Evolutionary conservation across 2,329 filamentous ascomycete genomes (phyloP).

Genomic region (Hymenoscyphus scutula): DNA sequence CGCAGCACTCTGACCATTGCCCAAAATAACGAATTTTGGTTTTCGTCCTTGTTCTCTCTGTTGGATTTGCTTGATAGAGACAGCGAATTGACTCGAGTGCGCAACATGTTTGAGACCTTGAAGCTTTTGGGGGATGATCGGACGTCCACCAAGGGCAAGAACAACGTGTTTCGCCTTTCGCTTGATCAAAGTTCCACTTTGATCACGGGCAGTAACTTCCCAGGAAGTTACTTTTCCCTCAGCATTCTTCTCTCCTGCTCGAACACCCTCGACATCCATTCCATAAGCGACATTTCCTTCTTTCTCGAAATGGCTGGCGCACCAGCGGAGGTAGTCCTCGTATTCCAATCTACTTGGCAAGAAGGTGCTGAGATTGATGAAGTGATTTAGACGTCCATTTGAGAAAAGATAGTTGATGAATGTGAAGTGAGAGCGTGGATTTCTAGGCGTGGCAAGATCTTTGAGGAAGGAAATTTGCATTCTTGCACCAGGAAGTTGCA

Average conservation of each 20-base stretch:
- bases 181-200: conserved; percentile 41
- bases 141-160: conserved; percentile 64
- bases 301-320: conserved; percentile 69
- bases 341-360: conserved; percentile 83
- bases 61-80: conserved; percentile 58
- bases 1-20: conserved; percentile 87
- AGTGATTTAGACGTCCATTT: conserved; percentile 79
- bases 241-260: conserved; percentile 12
- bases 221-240: conserved; percentile 35
- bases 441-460: conserved; percentile 84
- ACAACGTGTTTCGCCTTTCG: conserved; percentile 52
- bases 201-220: conserved; percentile 31
- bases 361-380: conserved; percentile 89
- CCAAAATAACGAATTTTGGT: conserved; percentile 70
- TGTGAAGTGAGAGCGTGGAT: conserved; percentile 88
- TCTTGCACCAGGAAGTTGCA: conserved; percentile 87
- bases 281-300: conserved; percentile 63
- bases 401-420: conserved; percentile 91
- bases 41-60: conserved; percentile 22
- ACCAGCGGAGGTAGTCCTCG: conserved; percentile 95
- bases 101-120: conserved; percentile 70
- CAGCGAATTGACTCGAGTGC: conserved; percentile 85
- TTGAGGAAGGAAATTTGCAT: conserved; percentile 99
- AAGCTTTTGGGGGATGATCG: conserved; percentile 70
- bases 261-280: conserved; percentile 67